A percentile compares a stretch with the other conserved stretches of the same genome.
phyloP scores from a whole-genome alignment of 2,329 filamentous ascomycete species.

The Thielaviopsis euricoi region DNA sequence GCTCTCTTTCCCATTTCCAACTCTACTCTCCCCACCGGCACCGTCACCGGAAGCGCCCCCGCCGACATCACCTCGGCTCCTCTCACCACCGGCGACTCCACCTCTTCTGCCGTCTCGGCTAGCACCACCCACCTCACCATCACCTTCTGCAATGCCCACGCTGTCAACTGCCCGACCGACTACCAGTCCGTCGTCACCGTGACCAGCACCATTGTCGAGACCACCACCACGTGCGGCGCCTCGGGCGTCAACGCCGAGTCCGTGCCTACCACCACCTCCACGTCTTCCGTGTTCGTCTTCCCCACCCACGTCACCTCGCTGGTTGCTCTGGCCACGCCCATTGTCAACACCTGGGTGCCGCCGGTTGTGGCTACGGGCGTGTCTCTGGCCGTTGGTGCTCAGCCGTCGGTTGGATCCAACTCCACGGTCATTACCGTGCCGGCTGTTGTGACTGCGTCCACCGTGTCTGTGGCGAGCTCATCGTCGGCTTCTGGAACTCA shows the following conservation, averaged over 20 bases:
- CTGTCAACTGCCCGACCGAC: slow-evolving; percentile 24
- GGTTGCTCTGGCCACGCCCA: not conserved
- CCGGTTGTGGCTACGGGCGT: not conserved
- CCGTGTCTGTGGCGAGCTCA: not conserved
- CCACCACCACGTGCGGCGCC: slow-evolving; percentile 3
- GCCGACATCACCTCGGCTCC: slow-evolving; percentile 16
- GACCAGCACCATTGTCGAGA: slow-evolving; percentile 9
- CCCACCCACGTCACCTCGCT: slow-evolving; percentile 5
- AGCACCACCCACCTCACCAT: slow-evolving; percentile 19
- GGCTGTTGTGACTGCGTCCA: not conserved
- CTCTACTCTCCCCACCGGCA: not conserved
- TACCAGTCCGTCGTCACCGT: slow-evolving; percentile 21
- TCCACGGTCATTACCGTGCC: not conserved
- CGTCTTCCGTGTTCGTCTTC: slow-evolving; percentile 3
- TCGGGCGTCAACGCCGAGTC: not conserved
- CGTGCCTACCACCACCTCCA: not conserved
- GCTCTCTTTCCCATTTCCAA: not conserved
- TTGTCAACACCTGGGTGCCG: slow-evolving; percentile 7
- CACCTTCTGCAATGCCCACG: slow-evolving; percentile 22
- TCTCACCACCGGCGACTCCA: not conserved
- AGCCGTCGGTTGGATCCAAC: not conserved
- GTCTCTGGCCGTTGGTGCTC: not conserved
- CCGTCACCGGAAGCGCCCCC: slow-evolving; percentile 12
- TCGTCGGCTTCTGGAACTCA: not conserved
- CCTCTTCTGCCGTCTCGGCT: slow-evolving; percentile 6